Percentiles rank a stretch among this genome's conserved stretches.
Conservation (phyloP, 2,329 filamentous ascomycete species). For the Phialophora tarda region DNA sequence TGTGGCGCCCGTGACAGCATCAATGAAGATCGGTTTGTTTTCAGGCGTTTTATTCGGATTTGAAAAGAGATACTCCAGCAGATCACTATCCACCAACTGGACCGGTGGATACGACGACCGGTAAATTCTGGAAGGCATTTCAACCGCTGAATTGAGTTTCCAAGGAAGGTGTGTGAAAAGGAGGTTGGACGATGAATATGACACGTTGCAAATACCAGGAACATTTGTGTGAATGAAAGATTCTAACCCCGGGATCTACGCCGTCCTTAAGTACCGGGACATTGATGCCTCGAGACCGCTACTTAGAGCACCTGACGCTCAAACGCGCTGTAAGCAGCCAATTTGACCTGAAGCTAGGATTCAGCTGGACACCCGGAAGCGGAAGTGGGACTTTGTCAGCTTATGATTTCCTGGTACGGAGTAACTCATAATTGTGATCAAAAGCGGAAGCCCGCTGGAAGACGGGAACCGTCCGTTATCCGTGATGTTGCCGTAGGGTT, state of each 20-base stretch:
- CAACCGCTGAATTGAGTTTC: neutral
- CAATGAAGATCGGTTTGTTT: constrained; percentile 32
- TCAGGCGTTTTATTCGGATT: constrained; percentile 31
- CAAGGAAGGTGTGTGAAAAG: neutral
- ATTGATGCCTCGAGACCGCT: neutral
- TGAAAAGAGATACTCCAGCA: constrained; percentile 32
- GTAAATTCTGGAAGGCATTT: constrained; percentile 20
- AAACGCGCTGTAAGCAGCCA: neutral
- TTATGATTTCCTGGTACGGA: neutral
- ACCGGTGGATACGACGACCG: constrained; percentile 25
- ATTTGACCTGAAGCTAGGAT: neutral
- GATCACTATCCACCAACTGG: constrained; percentile 26
- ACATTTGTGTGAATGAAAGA: neutral
- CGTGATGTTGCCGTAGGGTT: neutral
- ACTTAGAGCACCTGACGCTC: neutral
- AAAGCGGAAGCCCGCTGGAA: neutral
- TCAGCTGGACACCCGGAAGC: neutral
- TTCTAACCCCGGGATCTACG: neutral
- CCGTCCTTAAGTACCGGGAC: neutral
- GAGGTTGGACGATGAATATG: neutral
- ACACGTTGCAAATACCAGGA: neutral
- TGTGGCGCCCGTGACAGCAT: constrained; percentile 25
- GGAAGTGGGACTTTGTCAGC: neutral
- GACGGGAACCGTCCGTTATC: neutral
- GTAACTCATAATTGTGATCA: neutral